Base-by-base conservation (phyloP, 495 filamentous ascomycete genomes). In the Aspergillus sclerotiicarbonarius region DNA sequence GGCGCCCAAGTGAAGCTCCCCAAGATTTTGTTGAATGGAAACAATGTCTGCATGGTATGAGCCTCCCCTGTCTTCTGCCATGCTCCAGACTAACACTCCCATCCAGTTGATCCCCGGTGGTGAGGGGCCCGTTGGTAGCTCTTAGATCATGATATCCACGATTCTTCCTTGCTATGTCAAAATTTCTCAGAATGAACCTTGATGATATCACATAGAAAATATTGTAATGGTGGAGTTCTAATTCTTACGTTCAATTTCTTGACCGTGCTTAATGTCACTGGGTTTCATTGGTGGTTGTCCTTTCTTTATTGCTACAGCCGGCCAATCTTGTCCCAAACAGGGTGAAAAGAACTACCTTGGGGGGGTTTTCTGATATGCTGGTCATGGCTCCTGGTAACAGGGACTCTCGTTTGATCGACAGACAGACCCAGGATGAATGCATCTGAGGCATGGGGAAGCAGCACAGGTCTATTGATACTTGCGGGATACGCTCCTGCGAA, bases 31-130 rank as follows among this genome's bases (percentile, higher is more conserved):
- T 79, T 98, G n/a, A 98, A 98, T 64, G 94, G 94, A 35, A 98
- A 98, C 74, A 97, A 98, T 66, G 89, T 98, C 55, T 98, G 94
- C 89, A 98, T 98, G 94, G 94, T 96, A 81, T 29, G 68, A 54
- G 20, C 15, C 21, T 25, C 10, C 41, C 13, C 9, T 37, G 39
- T 29, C n/a, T n/a, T 18, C 15, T 15, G n/a, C 8, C 13, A 31
- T 37, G 35, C 56, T 33, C 29, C n/a, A 43, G 0, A 31, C 65
- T 62, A 69, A 60, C 33, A 16, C 53, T 45, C 0, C 19, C 19
- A 18, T 52, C 8, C 58, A 96, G 90, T 84, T 96, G 73, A 92
- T 94, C 62, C 91, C 91, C 16, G 91, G 91, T 58, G 90, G 90
- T 39, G 90, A 94, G 69, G 90, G 90, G 1, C 90, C 90, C 33